phyloP scores from a whole-genome alignment of 768 basidiomycete species.

The Mrakia frigida region DNA sequence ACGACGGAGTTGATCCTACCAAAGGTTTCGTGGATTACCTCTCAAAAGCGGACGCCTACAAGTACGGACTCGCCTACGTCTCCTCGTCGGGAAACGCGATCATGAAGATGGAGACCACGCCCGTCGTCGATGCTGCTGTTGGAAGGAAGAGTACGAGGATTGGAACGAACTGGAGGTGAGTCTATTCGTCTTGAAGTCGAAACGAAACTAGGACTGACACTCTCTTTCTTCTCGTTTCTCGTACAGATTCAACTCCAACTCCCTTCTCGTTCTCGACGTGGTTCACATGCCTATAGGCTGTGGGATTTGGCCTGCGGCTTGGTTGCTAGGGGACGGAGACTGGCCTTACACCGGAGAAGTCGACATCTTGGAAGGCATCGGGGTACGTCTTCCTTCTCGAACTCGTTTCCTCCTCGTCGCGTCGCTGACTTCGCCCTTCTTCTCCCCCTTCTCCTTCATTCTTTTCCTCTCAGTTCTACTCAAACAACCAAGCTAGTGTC shows the following conservation, averaged over 20 bases:
- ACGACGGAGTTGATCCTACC: constrained; percentile 9
- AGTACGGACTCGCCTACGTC: not conserved
- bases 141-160: constrained; percentile 18
- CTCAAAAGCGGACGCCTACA: not conserved
- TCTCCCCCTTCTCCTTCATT: not conserved
- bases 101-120: constrained; percentile 26
- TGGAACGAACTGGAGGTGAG: constrained; percentile 1
- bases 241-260: not conserved
- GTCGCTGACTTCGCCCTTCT: not conserved
- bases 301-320: constrained; percentile 18
- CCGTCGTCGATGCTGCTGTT: not conserved
- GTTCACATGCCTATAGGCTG: constrained; percentile 19
- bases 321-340: constrained; percentile 44
- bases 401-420: not conserved
- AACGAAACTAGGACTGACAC: not conserved
- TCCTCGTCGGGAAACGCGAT: constrained; percentile 9
- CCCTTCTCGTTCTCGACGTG: constrained; percentile 21
- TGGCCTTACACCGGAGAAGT: constrained; percentile 37
- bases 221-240: not conserved
- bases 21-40: constrained; percentile 26
- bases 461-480: not conserved
- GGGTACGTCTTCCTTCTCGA: not conserved
- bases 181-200: not conserved
- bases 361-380: constrained; percentile 28
- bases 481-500: not conserved